Evolutionary conservation across 768 basidiomycete genomes (phyloP).

Genomic region (Naganishia vaughanmartiniae): DNA sequence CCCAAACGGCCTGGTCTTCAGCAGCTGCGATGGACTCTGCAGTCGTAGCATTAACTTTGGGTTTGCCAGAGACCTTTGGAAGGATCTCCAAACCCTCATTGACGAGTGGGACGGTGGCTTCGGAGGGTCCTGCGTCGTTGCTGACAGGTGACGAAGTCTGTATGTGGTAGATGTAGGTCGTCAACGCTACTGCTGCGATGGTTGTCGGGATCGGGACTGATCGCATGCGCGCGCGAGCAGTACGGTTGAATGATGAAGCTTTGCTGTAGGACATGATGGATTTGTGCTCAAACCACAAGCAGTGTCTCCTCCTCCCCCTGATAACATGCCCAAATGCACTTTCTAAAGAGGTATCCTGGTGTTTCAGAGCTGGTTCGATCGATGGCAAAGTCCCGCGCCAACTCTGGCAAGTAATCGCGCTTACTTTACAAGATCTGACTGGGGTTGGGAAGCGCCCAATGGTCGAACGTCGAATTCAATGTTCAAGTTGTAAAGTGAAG

Average conservation of each 20-base stretch:
- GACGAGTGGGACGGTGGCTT: background rate
- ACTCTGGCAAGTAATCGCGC: too few species aligned
- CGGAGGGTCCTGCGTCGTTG: slow-evolving; percentile 2
- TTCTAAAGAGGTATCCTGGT: background rate
- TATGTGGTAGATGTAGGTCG: background rate
- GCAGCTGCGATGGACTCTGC: slow-evolving; percentile 16
- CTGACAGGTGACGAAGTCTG: slow-evolving; percentile 3
- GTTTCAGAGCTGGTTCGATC: too few species aligned
- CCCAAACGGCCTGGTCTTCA: slow-evolving; percentile 40
- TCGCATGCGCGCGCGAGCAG: background rate
- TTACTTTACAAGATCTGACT: too few species aligned
- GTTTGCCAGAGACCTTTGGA: slow-evolving; percentile 1
- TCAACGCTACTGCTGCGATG: background rate
- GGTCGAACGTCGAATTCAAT: slow-evolving; percentile 1
- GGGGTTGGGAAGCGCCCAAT: slow-evolving; percentile 6
- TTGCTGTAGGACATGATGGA: slow-evolving; percentile 7
- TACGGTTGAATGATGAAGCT: background rate
- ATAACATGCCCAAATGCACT: too few species aligned
- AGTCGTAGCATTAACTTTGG: background rate
- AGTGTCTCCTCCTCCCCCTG: too few species aligned
- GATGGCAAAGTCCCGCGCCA: too few species aligned
- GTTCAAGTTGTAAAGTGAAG: background rate
- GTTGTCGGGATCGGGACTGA: slow-evolving; percentile 4
- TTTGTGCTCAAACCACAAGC: too few species aligned
- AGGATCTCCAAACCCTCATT: background rate